These are phyloP conservation scores for Chrysoporthe austroafricana DNA, from an alignment of 2,329 filamentous ascomycete genomes.

Conservation along the genomic window DNA sequence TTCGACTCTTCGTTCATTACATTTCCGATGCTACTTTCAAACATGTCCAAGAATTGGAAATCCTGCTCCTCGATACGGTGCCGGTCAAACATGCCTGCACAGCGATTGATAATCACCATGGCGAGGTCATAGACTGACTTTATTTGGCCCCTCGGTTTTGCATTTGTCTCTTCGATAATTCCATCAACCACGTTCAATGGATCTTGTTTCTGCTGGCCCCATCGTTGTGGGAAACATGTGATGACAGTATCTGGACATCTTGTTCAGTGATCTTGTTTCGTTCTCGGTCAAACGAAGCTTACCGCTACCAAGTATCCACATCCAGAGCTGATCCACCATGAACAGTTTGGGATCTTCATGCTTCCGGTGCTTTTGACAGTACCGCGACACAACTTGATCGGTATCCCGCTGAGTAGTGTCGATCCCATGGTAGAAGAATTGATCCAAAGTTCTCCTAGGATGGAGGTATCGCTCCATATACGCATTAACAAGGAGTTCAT, in stretches of 20 bases:
- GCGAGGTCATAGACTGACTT: slow-evolving; percentile 66
- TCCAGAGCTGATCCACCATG: slow-evolving; percentile 72
- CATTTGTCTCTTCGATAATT: slow-evolving; percentile 68
- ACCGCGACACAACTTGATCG: slow-evolving; percentile 68
- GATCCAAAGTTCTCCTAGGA: slow-evolving; percentile 65
- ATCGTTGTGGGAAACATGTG: slow-evolving; percentile 61
- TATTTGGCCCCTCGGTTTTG: slow-evolving; percentile 63
- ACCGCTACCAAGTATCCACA: slow-evolving; percentile 60
- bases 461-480: slow-evolving; percentile 57
- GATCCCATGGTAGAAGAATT: slow-evolving; percentile 68
- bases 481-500: slow-evolving; percentile 52
- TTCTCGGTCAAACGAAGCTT: not conserved
- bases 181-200: slow-evolving; percentile 66
- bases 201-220: slow-evolving; percentile 64
- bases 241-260: slow-evolving; percentile 56
- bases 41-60: slow-evolving; percentile 70
- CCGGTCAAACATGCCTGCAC: slow-evolving; percentile 64
- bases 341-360: slow-evolving; percentile 59
- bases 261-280: not conserved
- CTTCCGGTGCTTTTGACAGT: slow-evolving; percentile 42
- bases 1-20: slow-evolving; percentile 57
- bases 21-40: slow-evolving; percentile 64
- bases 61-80: slow-evolving; percentile 61
- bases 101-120: slow-evolving; percentile 62
- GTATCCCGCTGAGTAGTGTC: slow-evolving; percentile 62